phyloP scores from a whole-genome alignment of 352 stramenopile species.

The Globisporangium radiosum region DNA sequence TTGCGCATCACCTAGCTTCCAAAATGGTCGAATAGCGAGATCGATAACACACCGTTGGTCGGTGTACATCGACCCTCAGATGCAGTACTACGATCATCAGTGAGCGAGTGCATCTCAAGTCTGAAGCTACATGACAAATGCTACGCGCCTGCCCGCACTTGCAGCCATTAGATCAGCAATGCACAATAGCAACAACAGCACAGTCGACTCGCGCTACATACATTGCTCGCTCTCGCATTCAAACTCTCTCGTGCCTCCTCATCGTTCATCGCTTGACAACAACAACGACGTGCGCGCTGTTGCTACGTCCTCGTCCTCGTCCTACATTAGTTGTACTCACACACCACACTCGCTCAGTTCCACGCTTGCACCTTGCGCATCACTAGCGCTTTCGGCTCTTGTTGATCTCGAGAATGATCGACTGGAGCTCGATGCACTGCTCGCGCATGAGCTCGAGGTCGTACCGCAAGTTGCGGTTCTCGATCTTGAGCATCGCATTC shows the following conservation, averaged over 20 bases:
- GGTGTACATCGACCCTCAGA: too few relatives aligned
- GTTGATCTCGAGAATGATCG: slow-evolving; percentile 88
- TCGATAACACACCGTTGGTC: too few relatives aligned
- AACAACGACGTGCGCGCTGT: neutral
- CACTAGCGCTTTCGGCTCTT: slow-evolving; percentile 79
- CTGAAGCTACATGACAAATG: too few relatives aligned
- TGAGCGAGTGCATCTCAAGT: too few relatives aligned
- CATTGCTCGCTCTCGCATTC: neutral
- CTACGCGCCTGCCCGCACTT: too few relatives aligned
- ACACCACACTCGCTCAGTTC: neutral
- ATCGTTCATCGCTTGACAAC: neutral
- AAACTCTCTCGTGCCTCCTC: neutral
- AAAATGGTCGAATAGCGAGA: too few relatives aligned
- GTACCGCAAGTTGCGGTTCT: slow-evolving; percentile 86
- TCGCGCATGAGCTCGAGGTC: slow-evolving; percentile 85
- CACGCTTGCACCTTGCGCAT: neutral
- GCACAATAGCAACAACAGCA: too few relatives aligned
- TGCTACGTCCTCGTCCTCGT: neutral
- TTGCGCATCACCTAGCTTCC: too few relatives aligned
- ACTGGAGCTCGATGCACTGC: slow-evolving; percentile 83
- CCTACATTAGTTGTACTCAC: neutral
- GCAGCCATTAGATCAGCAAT: too few relatives aligned
- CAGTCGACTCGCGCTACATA: neutral
- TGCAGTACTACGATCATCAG: too few relatives aligned
- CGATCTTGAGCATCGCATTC: slow-evolving; percentile 82